phyloP scores from a whole-genome alignment of 257 asterid species.

The Nicotiana sylvestris region DNA sequence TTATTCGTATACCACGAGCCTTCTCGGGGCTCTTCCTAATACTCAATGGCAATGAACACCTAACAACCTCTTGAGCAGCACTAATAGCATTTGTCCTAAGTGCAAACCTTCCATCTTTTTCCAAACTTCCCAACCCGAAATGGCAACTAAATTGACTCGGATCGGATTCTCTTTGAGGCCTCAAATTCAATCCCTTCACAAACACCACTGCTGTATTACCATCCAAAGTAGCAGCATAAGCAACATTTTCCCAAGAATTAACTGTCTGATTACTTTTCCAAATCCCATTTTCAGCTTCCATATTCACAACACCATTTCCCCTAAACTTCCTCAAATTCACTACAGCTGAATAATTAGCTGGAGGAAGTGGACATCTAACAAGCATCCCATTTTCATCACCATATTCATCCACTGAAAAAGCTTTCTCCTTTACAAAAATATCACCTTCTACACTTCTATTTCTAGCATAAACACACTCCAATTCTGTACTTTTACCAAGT shows the following conservation, averaged over 20 bases:
- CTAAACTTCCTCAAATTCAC: slow-evolving; percentile 37
- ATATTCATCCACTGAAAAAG: slow-evolving; percentile 57
- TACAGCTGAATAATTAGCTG: slow-evolving; percentile 42
- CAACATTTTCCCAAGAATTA: slow-evolving; percentile 64
- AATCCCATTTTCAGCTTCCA: slow-evolving; percentile 14
- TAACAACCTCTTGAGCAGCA: slow-evolving; percentile 90
- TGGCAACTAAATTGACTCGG: slow-evolving; percentile 73
- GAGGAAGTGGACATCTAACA: slow-evolving; percentile 76
- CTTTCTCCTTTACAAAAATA: slow-evolving; percentile 29
- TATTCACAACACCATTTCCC: slow-evolving; percentile 16
- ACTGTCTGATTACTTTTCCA: slow-evolving; percentile 32
- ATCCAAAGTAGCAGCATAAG: slow-evolving; percentile 71
- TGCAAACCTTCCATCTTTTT: slow-evolving; percentile 20
- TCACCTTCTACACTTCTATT: slow-evolving; percentile 1
- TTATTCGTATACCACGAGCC: slow-evolving; percentile 51
- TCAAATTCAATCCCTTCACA: slow-evolving; percentile 85
- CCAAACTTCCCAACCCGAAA: slow-evolving; percentile 50
- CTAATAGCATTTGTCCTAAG: slow-evolving; percentile 58
- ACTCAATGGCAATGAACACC: slow-evolving; percentile 66
- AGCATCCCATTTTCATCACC: slow-evolving; percentile 53
- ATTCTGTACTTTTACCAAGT: slow-evolving; percentile 20
- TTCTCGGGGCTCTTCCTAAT: slow-evolving; percentile 34
- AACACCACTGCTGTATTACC: slow-evolving; percentile 62
- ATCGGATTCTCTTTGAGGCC: slow-evolving; percentile 60
- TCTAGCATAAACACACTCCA: slow-evolving; percentile 58